Evolutionary conservation across 805 yeast genomes (phyloP).

Genomic region (Jamesozyma gamospora): DNA sequence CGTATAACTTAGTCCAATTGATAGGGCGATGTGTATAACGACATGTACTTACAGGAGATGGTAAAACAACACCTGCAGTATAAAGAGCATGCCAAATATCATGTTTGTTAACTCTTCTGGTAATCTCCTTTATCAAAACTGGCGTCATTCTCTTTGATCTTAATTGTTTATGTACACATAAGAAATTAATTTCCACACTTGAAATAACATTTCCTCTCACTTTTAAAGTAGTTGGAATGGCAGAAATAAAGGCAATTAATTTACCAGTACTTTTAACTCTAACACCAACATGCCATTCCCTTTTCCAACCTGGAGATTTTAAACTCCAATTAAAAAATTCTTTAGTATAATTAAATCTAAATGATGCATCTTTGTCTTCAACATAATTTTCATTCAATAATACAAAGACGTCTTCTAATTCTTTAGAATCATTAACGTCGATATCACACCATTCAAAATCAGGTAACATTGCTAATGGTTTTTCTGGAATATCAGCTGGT

Average conservation of each 20-base stretch:
- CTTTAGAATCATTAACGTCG: constrained; percentile 44
- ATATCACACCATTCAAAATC: constrained; percentile 88
- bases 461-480: constrained; percentile 58
- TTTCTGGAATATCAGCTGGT: constrained; percentile 59
- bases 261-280: constrained; percentile 68
- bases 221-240: constrained; percentile 64
- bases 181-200: constrained; percentile 83
- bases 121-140: constrained; percentile 83
- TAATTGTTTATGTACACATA: constrained; percentile 88
- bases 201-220: constrained; percentile 47
- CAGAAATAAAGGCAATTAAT: constrained; percentile 86
- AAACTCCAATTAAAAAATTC: constrained; percentile 88
- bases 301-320: constrained; percentile 84
- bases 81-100: constrained; percentile 93
- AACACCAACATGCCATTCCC: constrained; percentile 90
- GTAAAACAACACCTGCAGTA: constrained; percentile 85
- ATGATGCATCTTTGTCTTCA: constrained; percentile 86
- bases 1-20: constrained; percentile 82
- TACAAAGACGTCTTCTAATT: constrained; percentile 68
- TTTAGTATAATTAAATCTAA: constrained; percentile 80
- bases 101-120: constrained; percentile 76
- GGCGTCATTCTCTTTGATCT: constrained; percentile 93
- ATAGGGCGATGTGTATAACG: constrained; percentile 90
- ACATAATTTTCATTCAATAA: constrained; percentile 84
- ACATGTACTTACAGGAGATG: constrained; percentile 83